Evolutionary conservation across 1,139 yeast species (phyloP).

Genomic region (Meyerozyma sp.): DNA sequence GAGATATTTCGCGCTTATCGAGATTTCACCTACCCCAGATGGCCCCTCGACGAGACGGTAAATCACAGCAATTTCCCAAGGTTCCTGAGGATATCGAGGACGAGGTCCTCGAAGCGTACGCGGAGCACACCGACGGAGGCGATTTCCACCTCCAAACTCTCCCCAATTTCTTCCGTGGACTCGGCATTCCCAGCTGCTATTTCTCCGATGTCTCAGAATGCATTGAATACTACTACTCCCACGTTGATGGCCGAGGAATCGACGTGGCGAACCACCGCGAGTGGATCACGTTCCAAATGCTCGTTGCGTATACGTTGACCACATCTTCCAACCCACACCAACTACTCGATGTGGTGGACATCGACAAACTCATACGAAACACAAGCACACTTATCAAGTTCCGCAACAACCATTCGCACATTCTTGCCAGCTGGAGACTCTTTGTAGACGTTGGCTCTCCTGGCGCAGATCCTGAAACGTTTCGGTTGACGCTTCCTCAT

Average conservation of each 20-base stretch:
- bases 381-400: conserved; percentile 26
- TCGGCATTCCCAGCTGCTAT: conserved; percentile 30
- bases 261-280: conserved; percentile 15
- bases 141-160: conserved; percentile 29
- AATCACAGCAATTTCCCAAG: conserved; percentile 11
- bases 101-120: conserved; percentile 29
- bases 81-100: conserved; percentile 22
- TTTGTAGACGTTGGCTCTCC: conserved; percentile 21
- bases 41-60: conserved; percentile 3
- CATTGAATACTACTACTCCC: conserved; percentile 31
- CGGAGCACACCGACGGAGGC: conserved; percentile 15
- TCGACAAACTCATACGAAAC: conserved; percentile 32
- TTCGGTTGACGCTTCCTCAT: conserved; percentile 26
- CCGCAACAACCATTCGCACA: conserved; percentile 26
- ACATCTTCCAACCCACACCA: conserved; percentile 13
- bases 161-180: conserved; percentile 17
- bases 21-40: background rate
- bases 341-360: conserved; percentile 35
- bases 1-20: background rate
- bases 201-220: conserved; percentile 27
- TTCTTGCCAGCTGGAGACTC: conserved; percentile 30
- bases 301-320: conserved; percentile 28
- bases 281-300: conserved; percentile 22
- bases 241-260: conserved; percentile 10
- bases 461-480: conserved; percentile 5